These are phyloP conservation scores for Erythrophleum fordii DNA, from an alignment of 306 rosid species.

Conservation along the genomic window DNA sequence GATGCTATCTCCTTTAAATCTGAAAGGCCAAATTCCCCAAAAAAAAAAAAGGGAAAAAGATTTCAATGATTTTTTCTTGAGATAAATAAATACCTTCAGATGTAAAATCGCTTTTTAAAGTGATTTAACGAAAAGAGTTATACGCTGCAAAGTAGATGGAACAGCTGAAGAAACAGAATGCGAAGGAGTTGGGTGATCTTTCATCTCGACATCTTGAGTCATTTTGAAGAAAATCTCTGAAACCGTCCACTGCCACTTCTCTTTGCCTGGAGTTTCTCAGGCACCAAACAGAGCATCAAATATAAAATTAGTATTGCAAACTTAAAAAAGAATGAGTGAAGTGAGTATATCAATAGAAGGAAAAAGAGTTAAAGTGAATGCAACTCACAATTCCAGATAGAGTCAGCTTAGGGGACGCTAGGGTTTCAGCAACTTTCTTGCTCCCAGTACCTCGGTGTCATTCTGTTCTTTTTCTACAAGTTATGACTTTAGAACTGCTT, in stretches of 20 bases:
- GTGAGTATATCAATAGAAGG: neutral
- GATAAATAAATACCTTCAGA: neutral
- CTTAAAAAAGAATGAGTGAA: neutral
- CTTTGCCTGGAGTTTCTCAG: neutral
- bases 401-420: neutral
- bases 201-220: constrained; percentile 39
- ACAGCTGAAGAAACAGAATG: constrained; percentile 31
- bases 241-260: neutral
- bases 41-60: neutral
- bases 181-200: constrained; percentile 32
- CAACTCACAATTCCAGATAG: constrained; percentile 13
- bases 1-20: constrained; percentile 80
- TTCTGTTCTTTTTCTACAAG: constrained; percentile 13
- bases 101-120: neutral
- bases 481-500: neutral
- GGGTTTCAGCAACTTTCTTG: constrained; percentile 1
- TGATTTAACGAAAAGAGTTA: neutral
- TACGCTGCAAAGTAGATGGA: constrained; percentile 40
- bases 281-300: neutral
- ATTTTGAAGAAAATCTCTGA: neutral
- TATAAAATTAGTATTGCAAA: neutral
- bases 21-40: constrained; percentile 19
- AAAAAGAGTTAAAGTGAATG: neutral
- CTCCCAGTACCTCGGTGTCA: neutral
- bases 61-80: neutral